Conservation (phyloP, 305 asterid genomes). For the Striga hermonthica region DNA sequence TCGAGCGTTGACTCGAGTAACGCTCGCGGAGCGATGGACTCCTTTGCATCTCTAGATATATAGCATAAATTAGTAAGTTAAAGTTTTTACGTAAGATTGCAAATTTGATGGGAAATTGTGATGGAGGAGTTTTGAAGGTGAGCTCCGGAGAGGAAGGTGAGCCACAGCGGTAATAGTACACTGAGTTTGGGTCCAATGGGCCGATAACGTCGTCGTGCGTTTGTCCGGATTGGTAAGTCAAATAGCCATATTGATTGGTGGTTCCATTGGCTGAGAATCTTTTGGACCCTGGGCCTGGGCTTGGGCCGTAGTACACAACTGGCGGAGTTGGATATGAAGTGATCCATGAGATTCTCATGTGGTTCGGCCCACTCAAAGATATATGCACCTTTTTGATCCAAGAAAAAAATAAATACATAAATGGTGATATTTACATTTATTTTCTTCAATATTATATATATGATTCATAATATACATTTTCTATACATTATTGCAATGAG, state of each 20-base stretch:
- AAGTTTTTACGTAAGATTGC: slow-evolving; percentile 43
- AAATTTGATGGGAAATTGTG: slow-evolving; percentile 47
- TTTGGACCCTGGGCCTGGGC: slow-evolving; percentile 36
- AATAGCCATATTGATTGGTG: slow-evolving; percentile 35
- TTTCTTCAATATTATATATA: too few relatives aligned
- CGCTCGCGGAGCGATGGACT: too few relatives aligned
- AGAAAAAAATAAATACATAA: too few relatives aligned
- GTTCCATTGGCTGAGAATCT: slow-evolving; percentile 48
- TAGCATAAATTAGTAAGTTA: too few relatives aligned
- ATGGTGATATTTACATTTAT: too few relatives aligned
- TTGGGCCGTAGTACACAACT: slow-evolving; percentile 54
- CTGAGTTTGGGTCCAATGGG: slow-evolving; percentile 54
- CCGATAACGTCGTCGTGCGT: slow-evolving; percentile 68
- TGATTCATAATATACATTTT: too few relatives aligned
- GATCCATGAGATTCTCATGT: slow-evolving; percentile 73
- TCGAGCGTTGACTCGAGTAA: too few relatives aligned
- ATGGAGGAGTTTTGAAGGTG: slow-evolving; percentile 64
- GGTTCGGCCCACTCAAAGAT: slow-evolving; percentile 51
- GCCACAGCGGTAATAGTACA: slow-evolving; percentile 65
- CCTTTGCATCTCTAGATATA: too few relatives aligned
- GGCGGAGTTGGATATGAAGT: slow-evolving; percentile 49
- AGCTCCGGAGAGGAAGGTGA: slow-evolving; percentile 37
- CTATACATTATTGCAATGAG: too few relatives aligned
- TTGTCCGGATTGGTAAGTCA: slow-evolving; percentile 49
- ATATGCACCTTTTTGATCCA: slow-evolving; percentile 44